Evolutionary conservation across 2,329 filamentous ascomycete species (phyloP).

Genomic region (Monilinia aucupariae): DNA sequence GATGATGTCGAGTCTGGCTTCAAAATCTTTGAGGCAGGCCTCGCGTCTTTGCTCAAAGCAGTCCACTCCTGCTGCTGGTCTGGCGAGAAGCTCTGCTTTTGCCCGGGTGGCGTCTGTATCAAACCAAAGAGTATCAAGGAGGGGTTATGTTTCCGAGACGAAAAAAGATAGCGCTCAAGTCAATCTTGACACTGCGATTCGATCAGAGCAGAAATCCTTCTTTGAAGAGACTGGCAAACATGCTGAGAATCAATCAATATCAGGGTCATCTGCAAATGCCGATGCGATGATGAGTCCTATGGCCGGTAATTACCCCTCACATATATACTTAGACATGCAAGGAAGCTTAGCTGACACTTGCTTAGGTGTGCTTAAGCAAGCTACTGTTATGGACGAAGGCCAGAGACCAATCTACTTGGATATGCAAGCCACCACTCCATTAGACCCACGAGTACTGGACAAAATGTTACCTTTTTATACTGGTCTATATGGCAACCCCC

Average conservation of each 20-base stretch:
- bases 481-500: constrained; percentile 91
- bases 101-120: constrained; percentile 25
- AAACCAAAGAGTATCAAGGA: constrained; percentile 36
- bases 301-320: constrained; percentile 46
- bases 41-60: constrained; percentile 33
- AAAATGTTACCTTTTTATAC: constrained; percentile 95
- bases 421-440: constrained; percentile 94
- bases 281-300: constrained; percentile 74
- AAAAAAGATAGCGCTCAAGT: constrained; percentile 76
- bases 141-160: constrained; percentile 79
- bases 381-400: constrained; percentile 87
- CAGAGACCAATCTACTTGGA: constrained; percentile 94
- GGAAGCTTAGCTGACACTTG: constrained; percentile 24
- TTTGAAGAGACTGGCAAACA: constrained; percentile 43
- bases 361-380: constrained; percentile 76
- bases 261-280: constrained; percentile 28
- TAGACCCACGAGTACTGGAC: constrained; percentile 90
- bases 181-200: constrained; percentile 75
- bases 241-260: constrained; percentile 28
- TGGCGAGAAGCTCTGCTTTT: constrained; percentile 27
- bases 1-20: constrained; percentile 17
- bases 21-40: constrained; percentile 34
- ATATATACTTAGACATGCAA: constrained; percentile 18
- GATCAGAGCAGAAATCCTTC: constrained; percentile 80
- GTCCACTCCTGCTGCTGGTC: constrained; percentile 25